Conservation (phyloP, 495 filamentous ascomycete genomes). For the Daldinia vernicosa region DNA sequence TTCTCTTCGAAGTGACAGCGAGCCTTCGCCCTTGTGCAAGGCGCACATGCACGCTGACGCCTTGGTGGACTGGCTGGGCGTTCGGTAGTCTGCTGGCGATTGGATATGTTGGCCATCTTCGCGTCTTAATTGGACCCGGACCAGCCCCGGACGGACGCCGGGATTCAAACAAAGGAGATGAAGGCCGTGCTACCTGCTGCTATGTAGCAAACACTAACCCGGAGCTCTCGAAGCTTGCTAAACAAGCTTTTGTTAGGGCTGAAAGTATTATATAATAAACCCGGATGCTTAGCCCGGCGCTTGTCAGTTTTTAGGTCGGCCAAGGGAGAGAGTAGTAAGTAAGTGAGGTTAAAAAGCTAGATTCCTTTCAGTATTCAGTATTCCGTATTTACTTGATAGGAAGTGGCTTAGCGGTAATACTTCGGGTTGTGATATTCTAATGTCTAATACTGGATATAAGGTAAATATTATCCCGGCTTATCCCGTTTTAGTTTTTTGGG, state of each 20-base stretch:
- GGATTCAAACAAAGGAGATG: background rate
- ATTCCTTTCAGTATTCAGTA: background rate
- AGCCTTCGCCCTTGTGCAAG: slow-evolving; percentile 49
- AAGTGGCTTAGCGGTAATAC: slow-evolving; percentile 13
- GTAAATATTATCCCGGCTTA: slow-evolving; percentile 29
- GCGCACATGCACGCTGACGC: slow-evolving; percentile 47
- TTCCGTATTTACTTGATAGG: slow-evolving; percentile 10
- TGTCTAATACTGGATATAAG: background rate
- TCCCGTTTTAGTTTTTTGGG: slow-evolving; percentile 6
- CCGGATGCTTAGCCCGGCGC: background rate
- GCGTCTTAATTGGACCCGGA: slow-evolving; percentile 13
- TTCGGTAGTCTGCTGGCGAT: slow-evolving; percentile 13
- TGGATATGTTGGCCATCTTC: slow-evolving; percentile 7
- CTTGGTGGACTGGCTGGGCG: slow-evolving; percentile 44
- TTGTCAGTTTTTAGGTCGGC: background rate
- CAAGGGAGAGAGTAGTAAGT: slow-evolving; percentile 1
- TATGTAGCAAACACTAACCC: slow-evolving; percentile 23
- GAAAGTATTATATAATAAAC: background rate
- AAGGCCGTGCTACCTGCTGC: background rate
- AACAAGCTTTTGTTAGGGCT: background rate
- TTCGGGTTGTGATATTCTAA: slow-evolving; percentile 13
- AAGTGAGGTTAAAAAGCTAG: background rate
- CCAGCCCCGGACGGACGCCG: background rate
- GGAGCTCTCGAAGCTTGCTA: background rate
- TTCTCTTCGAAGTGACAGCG: slow-evolving; percentile 46